These are phyloP conservation scores for Termitomyces sp. DNA, from an alignment of 768 basidiomycete species.

Conservation along the genomic window DNA sequence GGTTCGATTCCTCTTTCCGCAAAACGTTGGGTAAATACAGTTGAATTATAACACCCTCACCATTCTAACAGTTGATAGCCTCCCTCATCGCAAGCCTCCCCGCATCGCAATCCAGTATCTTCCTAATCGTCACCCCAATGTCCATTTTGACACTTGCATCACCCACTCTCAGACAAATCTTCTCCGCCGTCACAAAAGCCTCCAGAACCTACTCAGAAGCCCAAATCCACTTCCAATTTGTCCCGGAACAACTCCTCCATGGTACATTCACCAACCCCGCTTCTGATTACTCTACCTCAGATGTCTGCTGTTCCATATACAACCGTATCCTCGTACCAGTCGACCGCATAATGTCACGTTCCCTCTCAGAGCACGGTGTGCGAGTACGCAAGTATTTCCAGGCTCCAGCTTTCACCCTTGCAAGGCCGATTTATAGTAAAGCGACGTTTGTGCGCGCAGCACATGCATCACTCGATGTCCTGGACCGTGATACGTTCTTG, in stretches of 20 bases:
- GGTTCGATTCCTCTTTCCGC: conserved; percentile 61
- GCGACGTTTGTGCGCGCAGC: conserved; percentile 32
- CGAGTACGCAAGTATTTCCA: conserved; percentile 48
- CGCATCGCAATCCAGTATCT: conserved; percentile 35
- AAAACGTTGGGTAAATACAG: conserved; percentile 51
- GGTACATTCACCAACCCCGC: conserved; percentile 41
- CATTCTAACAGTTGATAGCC: conserved; percentile 25
- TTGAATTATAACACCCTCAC: background rate
- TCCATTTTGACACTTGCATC: conserved; percentile 60
- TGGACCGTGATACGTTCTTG: conserved; percentile 48
- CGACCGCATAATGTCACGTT: conserved; percentile 55
- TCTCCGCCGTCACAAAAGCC: conserved; percentile 56
- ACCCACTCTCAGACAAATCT: conserved; percentile 61
- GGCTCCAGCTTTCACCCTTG: conserved; percentile 60
- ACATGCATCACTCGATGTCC: conserved; percentile 35
- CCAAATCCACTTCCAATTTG: conserved; percentile 64
- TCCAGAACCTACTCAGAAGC: conserved; percentile 39
- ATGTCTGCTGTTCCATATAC: conserved; percentile 64
- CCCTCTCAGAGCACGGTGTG: conserved; percentile 34
- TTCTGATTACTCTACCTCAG: conserved; percentile 33
- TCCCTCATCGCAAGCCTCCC: conserved; percentile 43
- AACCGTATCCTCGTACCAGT: conserved; percentile 61
- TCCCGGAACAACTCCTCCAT: conserved; percentile 60
- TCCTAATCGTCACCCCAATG: conserved; percentile 66
- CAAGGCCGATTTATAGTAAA: conserved; percentile 35